Evolutionary conservation across 1,284 basidiomycete species (phyloP), one percentile per base, ranked within the genome.

Genomic region (Schizophyllum amplum): DNA sequence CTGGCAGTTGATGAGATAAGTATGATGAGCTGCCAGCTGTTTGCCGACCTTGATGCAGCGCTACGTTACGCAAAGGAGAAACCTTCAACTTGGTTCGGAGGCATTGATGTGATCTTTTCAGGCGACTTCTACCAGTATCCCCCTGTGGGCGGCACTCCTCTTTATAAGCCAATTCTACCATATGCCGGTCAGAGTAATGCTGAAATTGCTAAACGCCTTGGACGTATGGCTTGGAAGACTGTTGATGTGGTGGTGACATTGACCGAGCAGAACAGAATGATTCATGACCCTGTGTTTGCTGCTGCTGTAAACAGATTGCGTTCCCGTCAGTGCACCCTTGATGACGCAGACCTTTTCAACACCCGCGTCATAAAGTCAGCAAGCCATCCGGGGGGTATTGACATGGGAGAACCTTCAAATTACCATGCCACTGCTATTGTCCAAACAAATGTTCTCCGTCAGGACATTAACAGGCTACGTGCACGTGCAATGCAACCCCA

Each of bases 331-430:
- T 57, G 55, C 21, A 57, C 33, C 26, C 5, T 27, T 4, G 33
- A 46, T n/a, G 55, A 57, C 25, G 51, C 52, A 4, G 51, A 53
- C n/a, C 21, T 57, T 5, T 57, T 57, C 51, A 57, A 57, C 27
- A 42, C 33, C 6, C 25, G 55, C 3, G 47, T 42, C 7, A 57
- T 57, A 23, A 52, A 48, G 48, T 22, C 50, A 15, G 17, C 13
- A 2, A 48, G 27, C 22, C 20, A 48, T 15, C 51, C 51, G 7
- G 4, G 33, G 2, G 55, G 55, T 17, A n/a, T 53, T 52, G 33
- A 24, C 5, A 9, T 53, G 11, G 15, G 5, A 5, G 7, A 13
- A 7, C 9, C 3, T 4, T 5, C 22, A 24, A 13, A 22, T n/a
- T 57, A 53, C 23, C 21, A 27, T 57, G 55, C 55, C 11, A 7